Evolutionary conservation across 495 filamentous ascomycete species (phyloP), one percentile per base, ranked within the genome.

Genomic region (Cercophora scortea): DNA sequence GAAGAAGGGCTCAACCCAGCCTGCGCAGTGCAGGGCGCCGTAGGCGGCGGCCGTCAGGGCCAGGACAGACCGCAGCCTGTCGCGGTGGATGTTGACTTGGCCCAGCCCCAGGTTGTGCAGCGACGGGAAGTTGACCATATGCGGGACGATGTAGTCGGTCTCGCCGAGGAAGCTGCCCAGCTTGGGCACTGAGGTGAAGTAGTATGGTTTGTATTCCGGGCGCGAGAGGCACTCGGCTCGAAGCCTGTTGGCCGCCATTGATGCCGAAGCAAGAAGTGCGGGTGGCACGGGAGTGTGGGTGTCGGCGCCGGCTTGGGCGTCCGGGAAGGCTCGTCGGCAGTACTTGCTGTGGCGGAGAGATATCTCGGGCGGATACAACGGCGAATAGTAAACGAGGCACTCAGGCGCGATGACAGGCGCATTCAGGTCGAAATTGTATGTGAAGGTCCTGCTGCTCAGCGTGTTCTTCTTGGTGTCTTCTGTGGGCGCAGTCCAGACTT

Each of bases 81-180:
- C 50, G 32, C 50, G 50, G 50, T 52, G 50, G 35, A 52, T 52
- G 35, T 45, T 46, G n/a, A 52, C 50, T 18, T 52, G 50, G 16
- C 50, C 50, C 10, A 52, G 50, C 0, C 33, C 17, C 32, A 52
- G 50, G 17, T 52, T 52, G 25, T 52, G 50, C 25, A 47, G 32
- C 0, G 50, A 52, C 8, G 50, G 50, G 17, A 52, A 46, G 50
- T 52, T 52, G 42, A 25, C 42, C n/a, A 46, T 40, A n/a, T 35
- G 32, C 8, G 42, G 32, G 32, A 44, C 43, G 42, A 52, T 12
- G 33, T 52, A 52, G 32, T 52, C 50, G 11, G 50, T 46, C 50
- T 52, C 50, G 43, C 50, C 50, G 4, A 52, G 34, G 35, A 52
- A 52, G 42, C 33, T 6, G 50, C 42, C 50, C 34, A 52, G 8